Base-by-base conservation (phyloP, 345 rosid genomes). In the Aquilaria sinensis region DNA sequence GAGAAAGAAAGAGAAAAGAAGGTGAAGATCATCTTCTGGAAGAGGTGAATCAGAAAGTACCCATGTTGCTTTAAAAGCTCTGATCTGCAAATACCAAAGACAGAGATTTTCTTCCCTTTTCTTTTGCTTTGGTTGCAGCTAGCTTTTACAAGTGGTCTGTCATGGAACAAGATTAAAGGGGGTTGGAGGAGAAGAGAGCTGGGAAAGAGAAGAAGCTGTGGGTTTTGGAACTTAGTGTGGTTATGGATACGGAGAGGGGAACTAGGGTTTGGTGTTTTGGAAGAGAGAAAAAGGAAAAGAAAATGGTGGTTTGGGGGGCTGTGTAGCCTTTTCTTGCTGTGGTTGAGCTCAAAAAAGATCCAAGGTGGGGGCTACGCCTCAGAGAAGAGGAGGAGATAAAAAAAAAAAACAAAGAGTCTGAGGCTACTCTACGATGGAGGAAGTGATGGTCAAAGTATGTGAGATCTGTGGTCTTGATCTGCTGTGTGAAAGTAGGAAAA, bases 31-130 rank as follows among this genome's bases (percentile, higher is more conserved):
- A 55, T 50, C 62, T 71, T 71, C 74, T 60, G 68, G 74, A 65
- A 61, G 61, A 61, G 60, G 11, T 54, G 43, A 37, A 65, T 66
- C 66, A 66, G 75, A 74, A 62, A 76, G 75, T 74, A 73, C 70
- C 78, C 72, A 68, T 64, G 70, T 51, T 51, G 68, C 56, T 74
- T 75, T 76, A 41, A 60, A 57, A 70, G 72, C 70, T 75, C 70
- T 68, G 72, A 75, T 70, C 78, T 67, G 73, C 71, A 59, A 70
- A 70, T 46, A 23, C 23, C 23, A 65, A 9, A 49, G 64, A 73
- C 72, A 56, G 65, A 33, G 72, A 23, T 63, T 33, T 13, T 60
- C 41, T 70, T 56, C 61, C 54, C 65, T 69, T 72, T 45, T 7
- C 63, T 47, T 55, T 54, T 65, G 57, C 61, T 63, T 50, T n/a